Conservation (phyloP, 2,329 filamentous ascomycete species). For the Aureobasidium sp. region DNA sequence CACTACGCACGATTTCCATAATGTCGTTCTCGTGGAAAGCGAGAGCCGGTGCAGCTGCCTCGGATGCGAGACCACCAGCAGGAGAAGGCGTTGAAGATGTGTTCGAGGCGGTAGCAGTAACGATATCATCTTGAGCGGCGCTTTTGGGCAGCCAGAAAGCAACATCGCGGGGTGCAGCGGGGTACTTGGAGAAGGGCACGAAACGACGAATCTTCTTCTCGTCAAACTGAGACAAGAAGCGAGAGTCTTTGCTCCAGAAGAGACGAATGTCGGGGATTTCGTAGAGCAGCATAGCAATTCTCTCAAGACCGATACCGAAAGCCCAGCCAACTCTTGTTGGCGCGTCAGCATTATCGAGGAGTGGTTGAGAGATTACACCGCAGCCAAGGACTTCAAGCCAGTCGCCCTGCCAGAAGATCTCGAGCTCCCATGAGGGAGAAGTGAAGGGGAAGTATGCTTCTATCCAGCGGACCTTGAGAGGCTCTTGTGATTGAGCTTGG, state of each 20-base stretch:
- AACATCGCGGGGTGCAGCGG: constrained; percentile 82
- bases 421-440: constrained; percentile 88
- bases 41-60: constrained; percentile 21
- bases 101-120: constrained; percentile 23
- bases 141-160: constrained; percentile 69
- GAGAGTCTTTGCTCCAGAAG: constrained; percentile 81
- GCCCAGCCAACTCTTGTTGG: constrained; percentile 80
- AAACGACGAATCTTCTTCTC: constrained; percentile 53
- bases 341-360: constrained; percentile 69
- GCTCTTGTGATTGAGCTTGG: constrained; percentile 41
- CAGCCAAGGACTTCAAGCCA: constrained; percentile 97
- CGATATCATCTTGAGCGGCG: constrained; percentile 18
- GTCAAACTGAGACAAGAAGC: constrained; percentile 79
- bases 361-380: constrained; percentile 75
- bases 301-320: constrained; percentile 87
- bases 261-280: constrained; percentile 92
- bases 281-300: constrained; percentile 96
- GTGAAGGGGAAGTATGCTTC: constrained; percentile 98
- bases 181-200: constrained; percentile 83
- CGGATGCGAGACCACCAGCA: constrained; percentile 27
- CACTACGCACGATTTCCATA: constrained; percentile 85
- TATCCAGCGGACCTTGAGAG: constrained; percentile 82
- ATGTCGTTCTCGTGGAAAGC: constrained; percentile 88
- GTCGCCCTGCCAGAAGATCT: constrained; percentile 87
- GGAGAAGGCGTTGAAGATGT: constrained; percentile 24